phyloP scores from a whole-genome alignment of 495 filamentous ascomycete species.

The Hypoxylon cercidicola region DNA sequence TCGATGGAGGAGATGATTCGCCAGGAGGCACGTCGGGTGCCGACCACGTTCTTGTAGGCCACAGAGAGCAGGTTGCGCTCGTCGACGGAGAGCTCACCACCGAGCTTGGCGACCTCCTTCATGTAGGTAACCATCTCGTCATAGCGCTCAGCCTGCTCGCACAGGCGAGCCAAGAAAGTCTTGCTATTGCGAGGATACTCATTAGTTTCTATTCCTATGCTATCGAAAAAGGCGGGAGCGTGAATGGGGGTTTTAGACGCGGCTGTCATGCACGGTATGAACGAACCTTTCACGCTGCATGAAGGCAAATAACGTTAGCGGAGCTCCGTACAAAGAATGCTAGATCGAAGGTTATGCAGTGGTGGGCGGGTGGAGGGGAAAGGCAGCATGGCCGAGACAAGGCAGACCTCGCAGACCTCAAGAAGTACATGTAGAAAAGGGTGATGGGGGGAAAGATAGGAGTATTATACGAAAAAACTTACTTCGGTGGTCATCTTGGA shows the following conservation, averaged over 20 bases:
- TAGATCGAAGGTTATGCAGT: slow-evolving; percentile 30
- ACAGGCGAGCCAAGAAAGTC: slow-evolving; percentile 99
- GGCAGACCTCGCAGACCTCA: slow-evolving; percentile 41
- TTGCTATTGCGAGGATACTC: slow-evolving; percentile 74
- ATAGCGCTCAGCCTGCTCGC: slow-evolving; percentile 99
- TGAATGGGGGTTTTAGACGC: slow-evolving; percentile 22
- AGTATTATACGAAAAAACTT: slow-evolving; percentile 49
- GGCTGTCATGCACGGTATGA: slow-evolving; percentile 31
- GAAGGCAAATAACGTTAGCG: slow-evolving; percentile 55
- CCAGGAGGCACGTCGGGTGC: slow-evolving; percentile 98
- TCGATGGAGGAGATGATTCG: slow-evolving; percentile 99
- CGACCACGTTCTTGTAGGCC: slow-evolving; percentile 99
- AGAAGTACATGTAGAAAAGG: slow-evolving; percentile 35
- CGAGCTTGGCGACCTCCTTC: slow-evolving; percentile 99
- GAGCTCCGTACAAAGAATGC: slow-evolving; percentile 27
- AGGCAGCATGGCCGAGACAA: slow-evolving; percentile 44
- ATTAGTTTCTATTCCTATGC: slow-evolving; percentile 45
- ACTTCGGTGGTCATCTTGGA: slow-evolving; percentile 75
- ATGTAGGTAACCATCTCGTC: slow-evolving; percentile 99
- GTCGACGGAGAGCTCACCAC: slow-evolving; percentile 95
- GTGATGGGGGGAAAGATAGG: slow-evolving; percentile 21
- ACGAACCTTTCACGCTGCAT: slow-evolving; percentile 85
- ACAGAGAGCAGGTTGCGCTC: slow-evolving; percentile 99
- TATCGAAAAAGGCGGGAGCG: slow-evolving; percentile 15
- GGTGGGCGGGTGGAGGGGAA: slow-evolving; percentile 36